Evolutionary conservation across 2,329 filamentous ascomycete genomes (phyloP), one percentile per base, ranked within the genome.

Genomic region (Microcyclosporella mali): DNA sequence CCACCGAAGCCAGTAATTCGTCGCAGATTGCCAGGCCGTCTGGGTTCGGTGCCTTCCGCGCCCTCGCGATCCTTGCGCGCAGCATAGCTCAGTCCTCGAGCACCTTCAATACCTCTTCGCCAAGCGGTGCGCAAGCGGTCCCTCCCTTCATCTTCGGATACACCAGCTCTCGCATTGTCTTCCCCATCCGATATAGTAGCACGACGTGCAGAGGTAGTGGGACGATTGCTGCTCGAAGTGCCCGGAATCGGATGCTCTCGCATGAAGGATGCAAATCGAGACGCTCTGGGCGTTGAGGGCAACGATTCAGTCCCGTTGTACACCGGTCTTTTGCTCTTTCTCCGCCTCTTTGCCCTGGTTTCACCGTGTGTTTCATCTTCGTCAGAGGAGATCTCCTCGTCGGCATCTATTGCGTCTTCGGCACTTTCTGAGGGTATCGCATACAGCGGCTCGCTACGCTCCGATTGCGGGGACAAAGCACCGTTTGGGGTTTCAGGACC

Each of bases 341-440:
- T 77, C 63, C 81, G 82, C 63, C 75, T 81, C 65, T 77, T 85
- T 49, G 75, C 77, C 12, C 31, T 6, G 2, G 65, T 57, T 40
- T 71, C 69, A n/a, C 36, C 30, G 11, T 67, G 60, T n/a, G 66
- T 57, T 14, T 68, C 68, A n/a, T 74, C 75, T 59, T 54, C 56
- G 35, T 67, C 64, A 8, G 58, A 62, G 4, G 63, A 61, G 10
- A 65, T 67, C 48, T 95, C 89, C 40, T 88, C 87, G 0, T 94
- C 89, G 1, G 83, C 86, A 62, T 92, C 87, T 1, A 84, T 82
- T 57, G 85, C 82, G 11, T 73, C 79, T 62, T 89, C 86, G 14
- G 54, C 46, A 12, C 37, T 46, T 33, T 56, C 57, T 11, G 49
- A 42, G 8, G 57, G 49, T 12, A 56, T 50, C 2, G 57, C 49